phyloP scores from a whole-genome alignment of 805 yeast species.

The Ogataea ramenticola region DNA sequence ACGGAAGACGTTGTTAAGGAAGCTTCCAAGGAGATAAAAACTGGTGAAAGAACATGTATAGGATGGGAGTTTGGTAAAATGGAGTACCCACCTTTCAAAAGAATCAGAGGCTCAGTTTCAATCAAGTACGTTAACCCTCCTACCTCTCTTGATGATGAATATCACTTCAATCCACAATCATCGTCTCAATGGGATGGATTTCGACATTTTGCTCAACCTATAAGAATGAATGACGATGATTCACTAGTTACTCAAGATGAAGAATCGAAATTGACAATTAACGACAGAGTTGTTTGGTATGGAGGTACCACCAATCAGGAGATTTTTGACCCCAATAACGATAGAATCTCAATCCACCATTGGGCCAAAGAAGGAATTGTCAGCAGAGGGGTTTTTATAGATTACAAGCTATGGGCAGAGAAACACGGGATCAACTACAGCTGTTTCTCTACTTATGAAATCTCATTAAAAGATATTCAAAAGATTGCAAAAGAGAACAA shows the following conservation, averaged over 20 bases:
- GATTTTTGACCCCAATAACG: constrained; percentile 3
- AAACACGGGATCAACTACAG: constrained; percentile 18
- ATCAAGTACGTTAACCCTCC: constrained; percentile 4
- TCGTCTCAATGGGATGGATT: constrained; percentile 25
- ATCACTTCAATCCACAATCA: constrained; percentile 20
- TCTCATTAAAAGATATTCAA: constrained; percentile 15
- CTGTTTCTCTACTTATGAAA: constrained; percentile 17
- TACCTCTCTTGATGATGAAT: constrained; percentile 18
- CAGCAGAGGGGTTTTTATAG: constrained; percentile 26
- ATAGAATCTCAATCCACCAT: constrained; percentile 9
- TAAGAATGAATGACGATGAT: constrained; percentile 12
- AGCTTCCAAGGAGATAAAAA: constrained; percentile 9
- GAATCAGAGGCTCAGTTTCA: constrained; percentile 2
- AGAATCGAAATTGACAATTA: constrained; percentile 3
- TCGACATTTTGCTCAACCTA: constrained; percentile 19
- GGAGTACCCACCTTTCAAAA: constrained; percentile 8
- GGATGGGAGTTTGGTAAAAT: constrained; percentile 9
- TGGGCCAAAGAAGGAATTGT: constrained; percentile 24
- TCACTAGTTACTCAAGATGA: constrained; percentile 15
- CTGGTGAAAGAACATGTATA: constrained; percentile 8
- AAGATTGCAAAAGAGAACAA: constrained; percentile 15
- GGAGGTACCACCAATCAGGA: constrained; percentile 7
- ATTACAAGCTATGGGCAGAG: constrained; percentile 23
- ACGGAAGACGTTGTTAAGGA: constrained; percentile 6
- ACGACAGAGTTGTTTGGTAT: constrained; percentile 7